Percentiles rank a stretch among this genome's conserved stretches.
Evolutionary conservation across 1,284 basidiomycete species (phyloP).

Genomic region (Boletellus deceptivus): DNA sequence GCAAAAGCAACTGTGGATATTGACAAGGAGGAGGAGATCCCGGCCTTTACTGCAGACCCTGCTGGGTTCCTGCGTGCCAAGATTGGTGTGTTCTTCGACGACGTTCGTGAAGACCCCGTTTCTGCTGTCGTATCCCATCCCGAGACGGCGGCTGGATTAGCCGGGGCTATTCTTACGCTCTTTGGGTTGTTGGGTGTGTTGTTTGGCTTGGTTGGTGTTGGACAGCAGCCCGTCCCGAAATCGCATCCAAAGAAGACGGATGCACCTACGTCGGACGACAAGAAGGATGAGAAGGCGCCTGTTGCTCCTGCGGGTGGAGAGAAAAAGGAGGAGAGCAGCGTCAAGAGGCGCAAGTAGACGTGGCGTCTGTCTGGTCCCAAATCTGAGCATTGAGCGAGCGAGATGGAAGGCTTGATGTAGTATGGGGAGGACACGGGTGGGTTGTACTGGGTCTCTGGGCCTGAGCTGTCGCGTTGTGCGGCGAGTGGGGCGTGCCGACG

Average conservation of each 20-base stretch:
- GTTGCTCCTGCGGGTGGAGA: conserved; percentile 67
- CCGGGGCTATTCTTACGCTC: conserved; percentile 70
- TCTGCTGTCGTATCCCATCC: conserved; percentile 79
- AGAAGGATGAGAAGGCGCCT: conserved; percentile 61
- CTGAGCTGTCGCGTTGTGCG: neutral
- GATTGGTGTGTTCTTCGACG: conserved; percentile 70
- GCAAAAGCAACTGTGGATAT: conserved; percentile 43
- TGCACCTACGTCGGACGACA: conserved; percentile 58
- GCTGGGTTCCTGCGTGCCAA: conserved; percentile 77
- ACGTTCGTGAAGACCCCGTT: conserved; percentile 70
- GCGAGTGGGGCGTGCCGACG: conserved; percentile 1
- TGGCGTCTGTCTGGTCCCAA: conserved; percentile 2
- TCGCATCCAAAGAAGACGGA: conserved; percentile 72
- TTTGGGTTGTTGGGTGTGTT: conserved; percentile 81
- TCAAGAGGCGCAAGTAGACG: conserved; percentile 35
- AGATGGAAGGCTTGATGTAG: neutral
- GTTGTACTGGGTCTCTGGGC: conserved; percentile 1
- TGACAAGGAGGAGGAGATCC: conserved; percentile 48
- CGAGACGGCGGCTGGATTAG: conserved; percentile 78
- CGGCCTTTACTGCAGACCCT: conserved; percentile 71
- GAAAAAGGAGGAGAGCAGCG: conserved; percentile 47
- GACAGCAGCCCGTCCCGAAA: conserved; percentile 70
- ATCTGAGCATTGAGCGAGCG: conserved; percentile 5
- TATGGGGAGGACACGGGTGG: conserved; percentile 13
- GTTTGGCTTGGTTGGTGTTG: conserved; percentile 73